Base-by-base conservation (phyloP, 2,329 filamentous ascomycete genomes). In the Stemphylium lycopersici region DNA sequence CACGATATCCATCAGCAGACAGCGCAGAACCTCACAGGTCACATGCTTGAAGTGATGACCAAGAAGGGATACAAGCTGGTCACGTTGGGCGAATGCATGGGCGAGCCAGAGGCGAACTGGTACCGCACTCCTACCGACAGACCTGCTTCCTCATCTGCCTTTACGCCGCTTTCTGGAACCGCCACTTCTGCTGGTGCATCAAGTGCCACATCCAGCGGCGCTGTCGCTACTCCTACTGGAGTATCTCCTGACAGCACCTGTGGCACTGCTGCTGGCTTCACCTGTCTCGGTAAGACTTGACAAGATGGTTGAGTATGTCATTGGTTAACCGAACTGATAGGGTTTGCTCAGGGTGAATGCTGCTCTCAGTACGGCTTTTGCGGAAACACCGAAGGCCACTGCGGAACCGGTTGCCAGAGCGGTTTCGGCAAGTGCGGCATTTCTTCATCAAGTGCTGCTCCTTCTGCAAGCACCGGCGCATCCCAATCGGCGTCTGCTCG, bases 1-100 rank as follows among this genome's bases (percentile, higher is more conserved):
- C 79, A 81, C 61, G 79, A 81, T 51, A 79, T 79, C 24, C 76
- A 80, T 52, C 48, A 75, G 41, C 73, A 77, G 64, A 81, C 79
- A 3, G 79, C 76, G 1, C 56, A 71, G 31, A 73, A 73, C 47
- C 65, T 81, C 36, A 77, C 78, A 4, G 67, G 64, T 16, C 77
- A 70, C 56, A 77, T 80, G 69, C 76, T 80, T 22, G 61, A 77
- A 15, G 62, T 57, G 36, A 67, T 74, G 24, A 59, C 61, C 18
- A 58, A 57, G 12, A 72, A 76, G 51, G 74, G 74, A 31, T 80
- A 76, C 71, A 70, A 68, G 45, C 67, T 75, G 16, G 78, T 80
- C 6, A 79, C 77, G 1, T 66, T 80, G 10, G 79, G 79, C 36
- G 77, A 80, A 59, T 81, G 78, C 57, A 52, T 81, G 32, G 74